Evolutionary conservation across 768 basidiomycete genomes (phyloP), one percentile per base, ranked within the genome.

Genomic region (Agrocybe praecox): DNA sequence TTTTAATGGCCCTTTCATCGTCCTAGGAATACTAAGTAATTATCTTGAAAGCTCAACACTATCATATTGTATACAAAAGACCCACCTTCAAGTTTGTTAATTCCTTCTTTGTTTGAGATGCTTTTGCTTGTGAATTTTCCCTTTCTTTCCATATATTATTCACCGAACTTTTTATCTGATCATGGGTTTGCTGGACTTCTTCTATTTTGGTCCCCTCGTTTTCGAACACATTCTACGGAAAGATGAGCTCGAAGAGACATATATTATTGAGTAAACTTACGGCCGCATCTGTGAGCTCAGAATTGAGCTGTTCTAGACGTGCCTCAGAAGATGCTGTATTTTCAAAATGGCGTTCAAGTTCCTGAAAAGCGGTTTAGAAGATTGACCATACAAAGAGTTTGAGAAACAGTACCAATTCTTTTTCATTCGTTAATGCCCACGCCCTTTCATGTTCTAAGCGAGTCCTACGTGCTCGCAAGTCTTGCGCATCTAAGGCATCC

Each of bases 371-470:
- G 5, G 26, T 4, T 29, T 29, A 29, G 26, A 29, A 29, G 26
- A 9, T 29, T 9, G 9, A 29, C 26, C 9, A 9, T 29, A 29
- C 4, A 9, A 29, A 29, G 26, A 29, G n/a, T n/a, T n/a, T 9
- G 9, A 29, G 5, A 29, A 29, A 5, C 4, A 2, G 21, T 44
- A 56, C 55, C 36, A 24, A 21, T 56, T 49, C 55, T 22, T 56
- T 56, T 19, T 49, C 23, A n/a, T 23, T 43, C 8, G 29, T 36
- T 15, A 17, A 14, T 10, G 42, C 32, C 55, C 55, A 56, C 18
- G 18, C 55, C 48, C 42, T 56, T 43, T 56, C 55, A 15, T 23
- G 17, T 21, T 47, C 15, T 12, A 56, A 47, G 18, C 33, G 19
- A 9, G 34, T 48, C 23, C 36, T 56, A 15, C 24, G 29, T 15